Percentiles rank a stretch among this genome's conserved stretches.
Evolutionary conservation across 257 asterid species (phyloP).

Genomic region (Verbena officinalis): DNA sequence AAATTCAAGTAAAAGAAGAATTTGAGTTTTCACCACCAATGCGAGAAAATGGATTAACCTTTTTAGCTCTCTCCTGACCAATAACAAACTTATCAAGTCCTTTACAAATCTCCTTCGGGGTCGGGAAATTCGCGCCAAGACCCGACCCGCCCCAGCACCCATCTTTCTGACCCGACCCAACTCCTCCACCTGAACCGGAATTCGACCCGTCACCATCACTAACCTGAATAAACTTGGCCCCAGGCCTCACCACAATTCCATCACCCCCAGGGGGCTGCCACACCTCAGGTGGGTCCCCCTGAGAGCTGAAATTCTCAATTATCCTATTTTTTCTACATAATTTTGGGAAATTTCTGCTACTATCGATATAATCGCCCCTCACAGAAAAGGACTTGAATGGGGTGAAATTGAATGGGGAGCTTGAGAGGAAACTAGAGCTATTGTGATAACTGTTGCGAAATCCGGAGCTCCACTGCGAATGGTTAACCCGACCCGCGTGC

Average conservation of each 20-base stretch:
- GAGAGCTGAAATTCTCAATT: conserved; percentile 50
- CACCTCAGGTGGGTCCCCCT: conserved; percentile 97
- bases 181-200: conserved; percentile 63
- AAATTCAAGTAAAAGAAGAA: conserved; percentile 7
- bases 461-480: conserved; percentile 51
- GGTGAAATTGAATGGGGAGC: conserved; percentile 47
- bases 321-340: conserved; percentile 36
- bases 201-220: conserved; percentile 50
- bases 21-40: conserved; percentile 5
- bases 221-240: conserved; percentile 62
- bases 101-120: conserved; percentile 93
- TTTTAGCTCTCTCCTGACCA: conserved; percentile 96
- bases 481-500: conserved; percentile 60
- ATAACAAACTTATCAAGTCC: conserved; percentile 97
- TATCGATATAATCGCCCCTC: conserved; percentile 49
- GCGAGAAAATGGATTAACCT: conserved; percentile 46
- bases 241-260: conserved; percentile 76
- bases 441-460: conserved; percentile 32
- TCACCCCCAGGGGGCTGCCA: conserved; percentile 88
- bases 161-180: conserved; percentile 54
- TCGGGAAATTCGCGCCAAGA: conserved; percentile 75
- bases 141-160: conserved; percentile 95
- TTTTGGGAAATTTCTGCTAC: conserved; percentile 31
- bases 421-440: conserved; percentile 38
- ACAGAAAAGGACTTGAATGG: conserved; percentile 56